Evolutionary conservation across 495 filamentous ascomycete genomes (phyloP).

Genomic region (Acidiella bohemica): DNA sequence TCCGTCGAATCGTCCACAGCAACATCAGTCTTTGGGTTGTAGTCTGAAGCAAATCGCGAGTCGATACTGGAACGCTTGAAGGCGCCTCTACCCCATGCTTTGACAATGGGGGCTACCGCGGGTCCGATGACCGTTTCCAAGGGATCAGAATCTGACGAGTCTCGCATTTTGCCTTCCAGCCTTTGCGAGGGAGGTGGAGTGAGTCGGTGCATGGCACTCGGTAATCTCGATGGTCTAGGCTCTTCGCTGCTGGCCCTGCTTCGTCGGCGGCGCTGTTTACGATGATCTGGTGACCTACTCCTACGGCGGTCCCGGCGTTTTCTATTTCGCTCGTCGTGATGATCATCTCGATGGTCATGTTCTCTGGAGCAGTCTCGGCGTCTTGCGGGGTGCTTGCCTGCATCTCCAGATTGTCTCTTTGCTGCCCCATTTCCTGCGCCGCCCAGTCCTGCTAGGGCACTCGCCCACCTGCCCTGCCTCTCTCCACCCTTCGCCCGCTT

Average conservation of each 20-base stretch:
- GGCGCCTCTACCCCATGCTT: conserved; percentile 65
- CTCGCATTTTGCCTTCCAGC: neutral
- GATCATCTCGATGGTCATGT: no score
- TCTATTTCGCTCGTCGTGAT: neutral
- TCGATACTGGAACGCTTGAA: conserved; percentile 56
- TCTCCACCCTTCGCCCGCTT: conserved; percentile 6
- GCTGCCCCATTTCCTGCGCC: neutral
- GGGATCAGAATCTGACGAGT: conserved; percentile 52
- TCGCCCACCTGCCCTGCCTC: conserved; percentile 12
- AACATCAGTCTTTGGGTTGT: conserved; percentile 64
- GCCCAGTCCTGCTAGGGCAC: conserved; percentile 5
- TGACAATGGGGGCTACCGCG: conserved; percentile 38
- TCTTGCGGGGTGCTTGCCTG: neutral
- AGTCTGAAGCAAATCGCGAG: conserved; percentile 58
- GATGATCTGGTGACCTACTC: neutral
- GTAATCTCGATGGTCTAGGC: neutral
- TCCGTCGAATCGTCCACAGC: conserved; percentile 28
- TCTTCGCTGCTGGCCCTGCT: neutral
- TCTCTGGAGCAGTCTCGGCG: neutral
- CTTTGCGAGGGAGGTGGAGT: neutral
- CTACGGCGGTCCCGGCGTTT: neutral
- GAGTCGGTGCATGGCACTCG: neutral
- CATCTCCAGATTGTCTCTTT: neutral
- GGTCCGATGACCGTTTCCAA: conserved; percentile 73
- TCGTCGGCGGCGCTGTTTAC: conserved; percentile 1